Conservation (phyloP, 495 filamentous ascomycete genomes). For the Coniosporium apollinis region DNA sequence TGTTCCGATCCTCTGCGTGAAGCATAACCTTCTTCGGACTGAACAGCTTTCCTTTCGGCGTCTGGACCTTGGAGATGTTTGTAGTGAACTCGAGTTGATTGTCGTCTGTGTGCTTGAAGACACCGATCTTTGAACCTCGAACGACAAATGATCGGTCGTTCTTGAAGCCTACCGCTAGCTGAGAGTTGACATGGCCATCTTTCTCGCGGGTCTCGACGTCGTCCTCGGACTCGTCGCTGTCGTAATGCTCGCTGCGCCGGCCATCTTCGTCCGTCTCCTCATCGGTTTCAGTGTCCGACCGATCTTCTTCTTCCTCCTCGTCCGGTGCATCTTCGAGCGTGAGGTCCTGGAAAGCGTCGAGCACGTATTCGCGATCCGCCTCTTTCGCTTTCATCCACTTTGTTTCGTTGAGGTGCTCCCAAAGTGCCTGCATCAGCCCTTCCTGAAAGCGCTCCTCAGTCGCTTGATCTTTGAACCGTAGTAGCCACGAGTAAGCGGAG, state of each 20-base stretch:
- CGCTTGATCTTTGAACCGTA: constrained; percentile 72
- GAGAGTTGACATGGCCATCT: constrained; percentile 82
- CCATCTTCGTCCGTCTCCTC: constrained; percentile 45
- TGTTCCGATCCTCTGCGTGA: constrained; percentile 76
- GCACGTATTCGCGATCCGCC: constrained; percentile 79
- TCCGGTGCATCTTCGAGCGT: constrained; percentile 61
- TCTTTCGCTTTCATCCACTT: constrained; percentile 92
- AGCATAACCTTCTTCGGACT: constrained; percentile 97
- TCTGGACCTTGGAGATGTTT: constrained; percentile 89
- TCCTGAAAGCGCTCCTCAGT: constrained; percentile 80
- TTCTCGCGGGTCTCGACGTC: constrained; percentile 51
- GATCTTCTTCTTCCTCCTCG: constrained; percentile 45
- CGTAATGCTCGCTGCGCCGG: constrained; percentile 63
- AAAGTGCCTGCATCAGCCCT: constrained; percentile 84
- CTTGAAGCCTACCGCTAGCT: constrained; percentile 96
- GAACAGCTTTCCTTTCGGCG: constrained; percentile 73
- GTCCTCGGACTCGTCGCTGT: constrained; percentile 81
- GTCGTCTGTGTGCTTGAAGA: constrained; percentile 90
- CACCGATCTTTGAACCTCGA: constrained; percentile 90
- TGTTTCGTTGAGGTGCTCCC: constrained; percentile 89
- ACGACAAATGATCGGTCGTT: constrained; percentile 95
- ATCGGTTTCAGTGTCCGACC: constrained; percentile 46
- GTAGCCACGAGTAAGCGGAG: constrained; percentile 85
- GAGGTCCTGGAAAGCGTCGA: constrained; percentile 91
- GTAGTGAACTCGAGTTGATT: constrained; percentile 95